Base-by-base conservation (phyloP, 2,329 filamentous ascomycete species). In the Epichloe festucae region DNA sequence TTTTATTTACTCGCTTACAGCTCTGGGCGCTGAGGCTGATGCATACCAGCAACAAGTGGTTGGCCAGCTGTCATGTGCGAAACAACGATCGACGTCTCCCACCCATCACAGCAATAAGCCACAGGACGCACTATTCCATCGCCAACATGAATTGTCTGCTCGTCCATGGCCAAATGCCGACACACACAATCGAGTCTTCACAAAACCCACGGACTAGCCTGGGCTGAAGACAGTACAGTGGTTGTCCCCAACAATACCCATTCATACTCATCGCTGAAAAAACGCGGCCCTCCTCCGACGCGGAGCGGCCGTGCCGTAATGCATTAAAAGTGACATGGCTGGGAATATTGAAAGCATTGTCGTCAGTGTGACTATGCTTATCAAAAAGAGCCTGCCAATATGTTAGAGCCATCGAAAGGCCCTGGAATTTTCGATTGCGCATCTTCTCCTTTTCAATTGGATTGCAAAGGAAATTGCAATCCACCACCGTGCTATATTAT, bases 31-130 rank as follows among this genome's bases (percentile, higher is more conserved):
- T 36, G 27, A 27, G 27, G 27, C 27, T 8, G 7, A 27, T 7
- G 27, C 27, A 27, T 27, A 8, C 27, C 27, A 27, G 27, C 27
- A 27, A 27, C 27, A 27, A 27, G 27, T 27, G 27, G 27, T 27
- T 27, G 27, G 27, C 27, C 27, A 27, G 19, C 19, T 42, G 49
- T 43, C 49, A 51, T 35, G 44, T 38, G 38, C n/a, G 40, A 39
- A 38, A 47, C 49, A 46, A 35, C 27, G 44, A 36, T 51, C 43
- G 38, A 27, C 44, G 49, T 36, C 43, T 42, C 39, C 38, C 39
- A 23, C 38, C 49, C 23, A 36, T 44, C 43, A 35, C 42, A 46
- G 39, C 42, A 11, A 12, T 31, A 50, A 39, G 49, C 49, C 43
- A 51, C 44, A 43, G 35, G 14, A 34, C 21, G 27, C 34, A 11